These are phyloP conservation scores for Odonthalia washingtoniensis DNA, from an alignment of 31 red algal genomes.

Conservation along the genomic window DNA sequence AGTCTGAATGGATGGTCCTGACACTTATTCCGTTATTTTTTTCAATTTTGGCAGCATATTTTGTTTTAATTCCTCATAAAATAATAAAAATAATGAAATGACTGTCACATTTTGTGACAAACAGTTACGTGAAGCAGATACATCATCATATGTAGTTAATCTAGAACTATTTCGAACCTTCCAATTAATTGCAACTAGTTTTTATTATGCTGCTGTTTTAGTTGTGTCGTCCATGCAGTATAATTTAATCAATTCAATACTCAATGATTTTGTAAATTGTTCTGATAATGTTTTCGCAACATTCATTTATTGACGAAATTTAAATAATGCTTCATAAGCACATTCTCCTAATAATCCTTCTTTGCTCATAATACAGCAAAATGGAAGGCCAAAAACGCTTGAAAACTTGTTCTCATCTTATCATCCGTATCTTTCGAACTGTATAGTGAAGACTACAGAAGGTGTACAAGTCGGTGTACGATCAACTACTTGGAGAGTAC, in stretches of 20 bases:
- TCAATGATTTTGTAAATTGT: constrained; percentile 76
- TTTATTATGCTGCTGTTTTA: constrained; percentile 62
- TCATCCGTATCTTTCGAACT: too few relatives aligned
- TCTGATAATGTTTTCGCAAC: constrained; percentile 60
- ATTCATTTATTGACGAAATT: constrained; percentile 61
- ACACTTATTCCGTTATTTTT: too few relatives aligned
- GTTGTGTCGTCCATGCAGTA: constrained; percentile 81
- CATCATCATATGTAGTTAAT: constrained; percentile 74
- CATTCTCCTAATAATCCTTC: constrained; percentile 67
- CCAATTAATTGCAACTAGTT: constrained; percentile 69
- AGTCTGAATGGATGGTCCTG: too few relatives aligned
- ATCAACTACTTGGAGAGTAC: too few relatives aligned
- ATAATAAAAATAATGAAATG: constrained; percentile 47
- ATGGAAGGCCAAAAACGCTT: constrained; percentile 79
- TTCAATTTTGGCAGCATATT: too few relatives aligned
- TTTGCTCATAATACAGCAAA: constrained; percentile 49
- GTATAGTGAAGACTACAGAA: too few relatives aligned
- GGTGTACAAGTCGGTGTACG: too few relatives aligned
- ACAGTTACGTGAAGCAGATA: constrained; percentile 44
- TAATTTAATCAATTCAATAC: constrained; percentile 40
- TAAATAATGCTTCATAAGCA: constrained; percentile 64
- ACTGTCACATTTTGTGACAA: constrained; percentile 58
- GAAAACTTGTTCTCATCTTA: constrained; percentile 41
- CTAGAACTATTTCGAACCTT: constrained; percentile 81
- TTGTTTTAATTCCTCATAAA: constrained; percentile 47